Base-by-base conservation (phyloP, 2,329 filamentous ascomycete genomes). In the Sporothrix brunneoviolacea region DNA sequence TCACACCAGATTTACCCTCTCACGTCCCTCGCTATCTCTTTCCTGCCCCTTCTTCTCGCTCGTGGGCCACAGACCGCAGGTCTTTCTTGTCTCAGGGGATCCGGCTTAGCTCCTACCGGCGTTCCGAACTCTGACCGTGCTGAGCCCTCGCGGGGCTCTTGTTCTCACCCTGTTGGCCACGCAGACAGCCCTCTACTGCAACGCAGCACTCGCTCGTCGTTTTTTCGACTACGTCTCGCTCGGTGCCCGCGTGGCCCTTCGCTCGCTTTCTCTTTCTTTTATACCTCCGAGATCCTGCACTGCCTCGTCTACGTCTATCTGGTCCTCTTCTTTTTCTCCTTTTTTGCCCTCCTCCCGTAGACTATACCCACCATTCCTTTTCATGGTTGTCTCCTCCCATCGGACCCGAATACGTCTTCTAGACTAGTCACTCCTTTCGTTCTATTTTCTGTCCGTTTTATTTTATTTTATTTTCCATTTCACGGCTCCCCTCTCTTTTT, bases 41-140 rank as follows among this genome's bases (percentile, higher is more conserved):
- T 36, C 10, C 59, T 61, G 58, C 60, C 59, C 55, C 50, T 54
- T 58, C 54, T 57, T 57, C 57, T 58, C 56, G 56, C 60, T 59
- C 58, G 58, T 36, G 12, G 33, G 24, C 59, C 62, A 64, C 60
- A 64, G 62, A 16, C 62, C 60, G 58, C 57, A 59, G 58, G 62
- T 60, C 61, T 62, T 60, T 61, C 60, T 62, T 72, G 71, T 73
- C 68, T 71, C 71, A 73, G 66, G 66, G 66, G 70, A 66, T 64
- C 70, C 71, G 71, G 72, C 69, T 70, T 69, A 67, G 66, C 66
- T 69, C 70, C 70, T 74, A 74, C 72, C 71, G 71, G 67, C 61
- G 70, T 72, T 70, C 71, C 71, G 70, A 70, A 63, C 68, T 32
- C 62, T 68, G 67, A 64, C 67, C 68, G 64, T 71, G 65, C 67